phyloP scores from a whole-genome alignment of 306 rosid species.

The Dalbergia cultrata region DNA sequence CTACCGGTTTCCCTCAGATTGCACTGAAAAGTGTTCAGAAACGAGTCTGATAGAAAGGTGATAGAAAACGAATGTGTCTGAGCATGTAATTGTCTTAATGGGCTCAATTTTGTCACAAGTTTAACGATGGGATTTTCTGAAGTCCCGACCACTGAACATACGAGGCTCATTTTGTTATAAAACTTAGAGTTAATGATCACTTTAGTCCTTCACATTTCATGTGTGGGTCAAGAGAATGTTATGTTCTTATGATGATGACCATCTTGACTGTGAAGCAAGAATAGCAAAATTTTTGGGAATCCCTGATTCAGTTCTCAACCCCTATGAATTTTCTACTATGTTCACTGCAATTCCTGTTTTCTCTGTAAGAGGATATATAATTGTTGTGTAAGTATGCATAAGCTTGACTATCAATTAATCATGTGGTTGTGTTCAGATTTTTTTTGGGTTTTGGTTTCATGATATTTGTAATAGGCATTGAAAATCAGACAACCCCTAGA shows the following conservation, averaged over 20 bases:
- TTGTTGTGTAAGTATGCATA: constrained; percentile 84
- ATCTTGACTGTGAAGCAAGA: constrained; percentile 99
- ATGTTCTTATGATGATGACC: constrained; percentile 65
- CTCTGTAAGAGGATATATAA: constrained; percentile 86
- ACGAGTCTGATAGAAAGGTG: too few species aligned
- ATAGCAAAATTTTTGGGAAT: constrained; percentile 98
- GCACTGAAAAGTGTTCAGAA: too few species aligned
- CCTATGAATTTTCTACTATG: constrained; percentile 96
- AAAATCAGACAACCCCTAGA: constrained; percentile 23
- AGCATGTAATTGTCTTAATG: neutral
- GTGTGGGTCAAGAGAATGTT: constrained; percentile 16
- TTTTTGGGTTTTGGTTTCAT: constrained; percentile 4
- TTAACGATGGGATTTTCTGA: constrained; percentile 9
- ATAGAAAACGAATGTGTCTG: neutral
- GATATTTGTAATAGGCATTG: constrained; percentile 16
- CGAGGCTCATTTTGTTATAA: neutral
- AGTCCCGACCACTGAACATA: neutral
- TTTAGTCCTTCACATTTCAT: too few species aligned
- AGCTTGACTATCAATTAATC: constrained; percentile 24
- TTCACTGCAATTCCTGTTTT: constrained; percentile 99
- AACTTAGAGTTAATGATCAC: too few species aligned
- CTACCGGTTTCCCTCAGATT: too few species aligned
- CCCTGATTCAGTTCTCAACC: constrained; percentile 93
- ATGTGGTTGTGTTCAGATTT: constrained; percentile 13
- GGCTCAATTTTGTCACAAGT: constrained; percentile 19